A percentile compares a stretch with the other conserved stretches of the same genome.
Evolutionary conservation across 2,329 filamentous ascomycete species (phyloP).

Genomic region (Ophiostoma sp.): DNA sequence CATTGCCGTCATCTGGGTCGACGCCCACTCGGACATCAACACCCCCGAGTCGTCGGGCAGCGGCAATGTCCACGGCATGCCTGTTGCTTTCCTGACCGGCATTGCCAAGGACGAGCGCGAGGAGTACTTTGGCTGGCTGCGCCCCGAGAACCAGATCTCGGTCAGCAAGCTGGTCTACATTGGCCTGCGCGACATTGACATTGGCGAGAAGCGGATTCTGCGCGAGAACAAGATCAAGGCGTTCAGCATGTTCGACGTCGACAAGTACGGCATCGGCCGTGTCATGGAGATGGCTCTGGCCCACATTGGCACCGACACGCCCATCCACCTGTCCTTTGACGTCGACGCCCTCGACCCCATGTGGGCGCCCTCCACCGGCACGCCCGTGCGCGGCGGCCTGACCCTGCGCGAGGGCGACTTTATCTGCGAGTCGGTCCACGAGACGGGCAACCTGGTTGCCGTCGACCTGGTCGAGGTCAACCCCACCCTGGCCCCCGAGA

Average conservation of each 20-base stretch:
- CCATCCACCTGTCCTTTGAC: constrained; percentile 95
- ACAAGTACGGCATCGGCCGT: constrained; percentile 84
- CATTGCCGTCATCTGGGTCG: constrained; percentile 96
- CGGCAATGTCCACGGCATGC: constrained; percentile 98
- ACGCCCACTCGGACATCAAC: constrained; percentile 97
- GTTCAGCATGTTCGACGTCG: constrained; percentile 98
- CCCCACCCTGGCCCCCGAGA: constrained; percentile 59
- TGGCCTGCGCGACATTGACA: constrained; percentile 84
- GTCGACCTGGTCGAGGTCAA: constrained; percentile 83
- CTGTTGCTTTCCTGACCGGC: constrained; percentile 84
- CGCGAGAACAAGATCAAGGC: constrained; percentile 86
- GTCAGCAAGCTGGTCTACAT: constrained; percentile 93
- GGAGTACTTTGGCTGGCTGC: constrained; percentile 86
- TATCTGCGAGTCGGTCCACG: constrained; percentile 83
- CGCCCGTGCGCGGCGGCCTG: constrained; percentile 85
- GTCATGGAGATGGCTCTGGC: constrained; percentile 98
- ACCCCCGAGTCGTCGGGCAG: constrained; percentile 83
- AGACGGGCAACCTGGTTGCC: constrained; percentile 71
- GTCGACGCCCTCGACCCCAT: constrained; percentile 93
- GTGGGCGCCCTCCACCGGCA: constrained; percentile 94
- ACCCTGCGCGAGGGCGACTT: constrained; percentile 94
- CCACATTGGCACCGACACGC: constrained; percentile 89
- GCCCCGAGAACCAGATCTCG: constrained; percentile 63
- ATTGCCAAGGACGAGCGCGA: constrained; percentile 69
- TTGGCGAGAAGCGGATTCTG: constrained; percentile 88